A percentile compares a stretch with the other conserved stretches of the same genome.
Evolutionary conservation across 768 basidiomycete species (phyloP).

Genomic region (Lactarius sanguifluus): DNA sequence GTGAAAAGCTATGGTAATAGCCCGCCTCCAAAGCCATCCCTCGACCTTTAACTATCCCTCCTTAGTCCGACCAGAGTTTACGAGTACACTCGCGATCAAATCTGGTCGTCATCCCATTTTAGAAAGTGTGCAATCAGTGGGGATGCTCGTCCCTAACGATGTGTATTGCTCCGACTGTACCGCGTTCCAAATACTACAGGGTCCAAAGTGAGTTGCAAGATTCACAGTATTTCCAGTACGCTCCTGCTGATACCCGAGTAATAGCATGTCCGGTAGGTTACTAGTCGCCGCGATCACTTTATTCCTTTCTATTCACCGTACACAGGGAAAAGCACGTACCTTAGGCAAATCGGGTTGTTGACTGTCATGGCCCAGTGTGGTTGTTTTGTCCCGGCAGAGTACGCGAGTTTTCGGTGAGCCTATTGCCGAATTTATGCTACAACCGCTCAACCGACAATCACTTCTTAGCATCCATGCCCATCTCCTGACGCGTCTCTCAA

Average conservation of each 20-base stretch:
- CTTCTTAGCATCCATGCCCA: slow-evolving; percentile 70
- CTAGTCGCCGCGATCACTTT: not conserved
- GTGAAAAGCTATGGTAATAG: slow-evolving; percentile 51
- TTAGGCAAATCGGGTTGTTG: slow-evolving; percentile 83
- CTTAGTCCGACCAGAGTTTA: slow-evolving; percentile 87
- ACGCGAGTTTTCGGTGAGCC: slow-evolving; percentile 78
- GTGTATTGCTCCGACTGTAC: slow-evolving; percentile 83
- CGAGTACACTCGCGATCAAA: slow-evolving; percentile 86
- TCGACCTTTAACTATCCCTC: not conserved
- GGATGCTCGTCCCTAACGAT: slow-evolving; percentile 83
- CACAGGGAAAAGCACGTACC: slow-evolving; percentile 87
- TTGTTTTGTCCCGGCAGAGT: slow-evolving; percentile 91
- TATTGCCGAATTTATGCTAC: not conserved
- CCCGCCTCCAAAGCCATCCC: not conserved
- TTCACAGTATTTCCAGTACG: not conserved
- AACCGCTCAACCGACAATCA: not conserved
- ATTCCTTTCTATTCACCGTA: not conserved
- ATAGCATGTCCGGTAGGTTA: slow-evolving; percentile 59
- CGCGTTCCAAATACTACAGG: slow-evolving; percentile 88
- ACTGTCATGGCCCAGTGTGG: slow-evolving; percentile 87
- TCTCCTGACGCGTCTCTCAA: slow-evolving; percentile 83
- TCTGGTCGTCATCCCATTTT: slow-evolving; percentile 86
- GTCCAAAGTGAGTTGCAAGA: slow-evolving; percentile 66
- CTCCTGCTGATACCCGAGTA: not conserved
- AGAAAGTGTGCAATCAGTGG: slow-evolving; percentile 66